Evolutionary conservation across 2,329 filamentous ascomycete species (phyloP).

Genomic region (Venturia pyrina): DNA sequence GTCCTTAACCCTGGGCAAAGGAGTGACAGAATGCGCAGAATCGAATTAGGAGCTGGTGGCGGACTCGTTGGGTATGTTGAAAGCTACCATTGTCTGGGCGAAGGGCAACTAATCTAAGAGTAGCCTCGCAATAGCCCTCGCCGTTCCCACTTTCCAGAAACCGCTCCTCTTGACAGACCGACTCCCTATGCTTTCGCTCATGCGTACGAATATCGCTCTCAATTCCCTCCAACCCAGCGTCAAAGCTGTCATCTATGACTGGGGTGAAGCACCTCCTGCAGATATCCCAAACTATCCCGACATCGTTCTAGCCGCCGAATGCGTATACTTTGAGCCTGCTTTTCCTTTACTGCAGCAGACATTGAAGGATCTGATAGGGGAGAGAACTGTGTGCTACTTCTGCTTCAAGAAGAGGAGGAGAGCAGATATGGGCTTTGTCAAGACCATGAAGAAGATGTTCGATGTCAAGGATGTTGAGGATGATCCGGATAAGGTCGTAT

Average conservation of each 20-base stretch:
- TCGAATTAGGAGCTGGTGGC: constrained; percentile 87
- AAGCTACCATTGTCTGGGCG: not conserved
- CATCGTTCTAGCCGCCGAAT: constrained; percentile 87
- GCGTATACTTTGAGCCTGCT: constrained; percentile 93
- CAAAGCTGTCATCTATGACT: constrained; percentile 65
- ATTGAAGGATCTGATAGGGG: constrained; percentile 60
- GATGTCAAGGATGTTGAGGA: constrained; percentile 37
- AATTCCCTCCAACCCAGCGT: constrained; percentile 60
- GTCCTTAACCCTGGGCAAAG: not conserved
- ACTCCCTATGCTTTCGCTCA: constrained; percentile 70
- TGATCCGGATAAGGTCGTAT: constrained; percentile 37
- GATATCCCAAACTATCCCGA: constrained; percentile 51
- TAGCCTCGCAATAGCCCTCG: constrained; percentile 47
- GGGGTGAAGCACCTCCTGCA: constrained; percentile 43
- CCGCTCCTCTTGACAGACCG: constrained; percentile 81
- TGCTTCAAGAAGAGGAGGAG: constrained; percentile 90
- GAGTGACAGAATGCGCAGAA: constrained; percentile 36
- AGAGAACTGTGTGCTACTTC: constrained; percentile 63
- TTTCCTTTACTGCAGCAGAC: constrained; percentile 81
- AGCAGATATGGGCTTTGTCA: constrained; percentile 48
- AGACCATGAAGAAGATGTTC: constrained; percentile 39
- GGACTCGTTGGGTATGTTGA: constrained; percentile 59
- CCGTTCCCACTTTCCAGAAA: constrained; percentile 38
- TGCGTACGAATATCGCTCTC: constrained; percentile 77
- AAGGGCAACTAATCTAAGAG: not conserved